These are phyloP conservation scores for Phytophthora sansomeana DNA, from an alignment of 352 stramenopile species.

Conservation along the genomic window DNA sequence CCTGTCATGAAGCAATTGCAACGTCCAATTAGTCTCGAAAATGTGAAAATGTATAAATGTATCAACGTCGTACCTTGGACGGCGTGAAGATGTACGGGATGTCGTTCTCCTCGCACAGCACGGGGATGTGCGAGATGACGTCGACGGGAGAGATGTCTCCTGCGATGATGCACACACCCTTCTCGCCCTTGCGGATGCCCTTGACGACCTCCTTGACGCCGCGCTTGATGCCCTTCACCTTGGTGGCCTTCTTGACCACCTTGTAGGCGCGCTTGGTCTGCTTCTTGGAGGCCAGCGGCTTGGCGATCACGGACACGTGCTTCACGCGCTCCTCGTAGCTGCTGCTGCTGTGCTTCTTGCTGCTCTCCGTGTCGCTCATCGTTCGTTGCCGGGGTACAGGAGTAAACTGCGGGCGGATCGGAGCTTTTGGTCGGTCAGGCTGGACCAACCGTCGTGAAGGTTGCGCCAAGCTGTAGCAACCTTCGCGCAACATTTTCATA, in stretches of 20 bases:
- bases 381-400: constrained; percentile 2
- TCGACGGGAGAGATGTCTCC: constrained; percentile 99
- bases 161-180: constrained; percentile 98
- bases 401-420: constrained; percentile 27
- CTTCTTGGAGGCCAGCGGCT: constrained; percentile 98
- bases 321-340: constrained; percentile 89
- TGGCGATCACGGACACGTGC: constrained; percentile 93
- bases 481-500: constrained; percentile 25
- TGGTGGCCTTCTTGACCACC: constrained; percentile 95
- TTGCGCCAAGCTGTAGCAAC: constrained; percentile 31
- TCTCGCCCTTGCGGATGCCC: constrained; percentile 96
- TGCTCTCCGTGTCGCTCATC: constrained; percentile 81
- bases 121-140: constrained; percentile 99
- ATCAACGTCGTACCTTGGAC: constrained; percentile 83
- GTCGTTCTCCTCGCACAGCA: constrained; percentile 98
- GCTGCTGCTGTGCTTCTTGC: constrained; percentile 53
- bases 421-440: constrained; percentile 25
- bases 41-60: not conserved
- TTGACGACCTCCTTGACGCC: constrained; percentile 99
- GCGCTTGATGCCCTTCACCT: constrained; percentile 97
- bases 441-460: constrained; percentile 39
- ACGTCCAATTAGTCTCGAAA: constrained; percentile 12
- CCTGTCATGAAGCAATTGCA: constrained; percentile 43
- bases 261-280: constrained; percentile 95
- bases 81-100: constrained; percentile 99